Conservation (phyloP, 305 asterid genomes). For the Plantago coronopus region DNA sequence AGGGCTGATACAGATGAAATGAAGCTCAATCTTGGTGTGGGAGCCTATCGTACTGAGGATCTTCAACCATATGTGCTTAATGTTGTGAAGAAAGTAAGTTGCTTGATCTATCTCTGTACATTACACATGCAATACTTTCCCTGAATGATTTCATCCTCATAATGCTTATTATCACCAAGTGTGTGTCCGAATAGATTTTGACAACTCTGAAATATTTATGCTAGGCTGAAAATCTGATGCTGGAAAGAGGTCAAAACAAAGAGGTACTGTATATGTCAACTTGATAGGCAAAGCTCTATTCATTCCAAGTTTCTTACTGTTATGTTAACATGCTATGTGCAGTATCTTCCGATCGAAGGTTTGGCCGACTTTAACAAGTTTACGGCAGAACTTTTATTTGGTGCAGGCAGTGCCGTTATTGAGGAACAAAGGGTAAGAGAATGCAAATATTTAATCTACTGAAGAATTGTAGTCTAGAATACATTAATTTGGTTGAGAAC, state of each 20-base stretch:
- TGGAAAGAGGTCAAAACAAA: constrained; percentile 86
- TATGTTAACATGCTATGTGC: constrained; percentile 24
- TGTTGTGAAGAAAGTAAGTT: constrained; percentile 82
- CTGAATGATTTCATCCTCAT: too few species aligned
- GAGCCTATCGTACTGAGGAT: constrained; percentile 96
- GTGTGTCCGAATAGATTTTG: constrained; percentile 6
- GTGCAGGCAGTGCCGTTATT: constrained; percentile 69
- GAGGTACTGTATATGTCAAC: constrained; percentile 53
- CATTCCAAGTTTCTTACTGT: constrained; percentile 28
- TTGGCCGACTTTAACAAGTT: constrained; percentile 92
- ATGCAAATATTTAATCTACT: constrained; percentile 21
- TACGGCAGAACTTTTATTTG: constrained; percentile 85
- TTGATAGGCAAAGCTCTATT: constrained; percentile 17
- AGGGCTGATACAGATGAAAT: constrained; percentile 73
- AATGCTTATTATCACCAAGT: neutral
- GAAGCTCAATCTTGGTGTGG: constrained; percentile 96
- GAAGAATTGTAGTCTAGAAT: constrained; percentile 11
- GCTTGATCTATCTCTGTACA: constrained; percentile 16
- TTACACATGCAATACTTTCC: neutral
- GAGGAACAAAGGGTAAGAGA: constrained; percentile 69
- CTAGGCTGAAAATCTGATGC: constrained; percentile 91
- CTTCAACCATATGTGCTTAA: constrained; percentile 96
- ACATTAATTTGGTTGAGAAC: neutral
- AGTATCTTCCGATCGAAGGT: constrained; percentile 98
- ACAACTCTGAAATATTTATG: constrained; percentile 11